Base-by-base conservation (phyloP, 2,329 filamentous ascomycete species). In the Coniochaeta sp. region DNA sequence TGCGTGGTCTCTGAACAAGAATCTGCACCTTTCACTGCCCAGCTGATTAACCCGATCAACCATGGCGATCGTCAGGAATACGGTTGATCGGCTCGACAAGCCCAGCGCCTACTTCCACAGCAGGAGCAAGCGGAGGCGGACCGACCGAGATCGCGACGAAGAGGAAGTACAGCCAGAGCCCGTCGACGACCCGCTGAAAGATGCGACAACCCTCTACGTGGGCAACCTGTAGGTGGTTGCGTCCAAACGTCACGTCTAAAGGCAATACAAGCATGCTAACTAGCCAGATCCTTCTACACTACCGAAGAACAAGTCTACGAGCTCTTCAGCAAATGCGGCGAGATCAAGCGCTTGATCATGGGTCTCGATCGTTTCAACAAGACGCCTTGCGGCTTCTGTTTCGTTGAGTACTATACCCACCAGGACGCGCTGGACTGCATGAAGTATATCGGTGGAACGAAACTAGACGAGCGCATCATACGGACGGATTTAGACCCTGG, bases 251-350 rank as follows among this genome's bases (percentile, higher is more conserved):
- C 11, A 2, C 2, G 12, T 3, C 36, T 24, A 33, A 33, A 36
- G 31, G 17, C 11, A 22, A 38, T 17, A n/a, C 50, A 17, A n/a
- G 57, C 31, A 59, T 66, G 40, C 60, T 62, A 61, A 64, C 60
- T 61, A 34, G 5, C 47, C 67, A 92, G 90, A 59, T 96, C 93
- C 44, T 97, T 97, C 79, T 97, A 96, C 81, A 99, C 95, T 26
- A 99, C 95, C 60, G 95, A 99, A 74, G 95, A 99, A 77, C 95
- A 99, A 74, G 96, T 99, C 62, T 93, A 98, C 75, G 93, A 98
- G 76, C 86, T 97, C 56, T 97, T 97, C 75, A 87, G 89, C 62
- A 96, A 96, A 81, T 93, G 92, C 75, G 95, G 95, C 69, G 95
- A 98, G 79, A 96, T 99, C 77, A 99, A 99, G 78, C 90, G 95